Conservation (phyloP, 2,329 filamentous ascomycete genomes). For the Aspergillus fumigatiaffinis region DNA sequence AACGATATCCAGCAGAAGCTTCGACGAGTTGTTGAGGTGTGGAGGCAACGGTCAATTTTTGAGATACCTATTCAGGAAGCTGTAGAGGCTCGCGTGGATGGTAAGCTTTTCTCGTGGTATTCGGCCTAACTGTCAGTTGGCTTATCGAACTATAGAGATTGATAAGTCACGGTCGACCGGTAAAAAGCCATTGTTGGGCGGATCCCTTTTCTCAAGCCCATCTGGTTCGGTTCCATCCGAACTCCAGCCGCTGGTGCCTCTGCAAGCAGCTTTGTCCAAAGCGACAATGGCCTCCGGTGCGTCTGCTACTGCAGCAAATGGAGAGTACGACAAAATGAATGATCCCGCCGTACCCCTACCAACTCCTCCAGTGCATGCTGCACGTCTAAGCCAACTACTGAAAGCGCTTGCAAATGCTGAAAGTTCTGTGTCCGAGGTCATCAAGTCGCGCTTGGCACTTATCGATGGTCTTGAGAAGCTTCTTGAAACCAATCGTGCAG, state of each 20-base stretch:
- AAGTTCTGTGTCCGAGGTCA: slow-evolving; percentile 80
- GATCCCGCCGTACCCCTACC: slow-evolving; percentile 66
- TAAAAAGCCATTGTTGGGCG: slow-evolving; percentile 57
- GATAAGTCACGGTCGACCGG: slow-evolving; percentile 52
- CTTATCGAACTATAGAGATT: slow-evolving; percentile 42
- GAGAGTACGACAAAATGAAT: slow-evolving; percentile 80
- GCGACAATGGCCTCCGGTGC: slow-evolving; percentile 64
- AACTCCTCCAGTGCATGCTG: slow-evolving; percentile 85
- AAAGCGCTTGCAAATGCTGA: slow-evolving; percentile 86
- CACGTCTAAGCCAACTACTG: slow-evolving; percentile 81
- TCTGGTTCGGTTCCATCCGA: slow-evolving; percentile 65
- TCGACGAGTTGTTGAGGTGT: slow-evolving; percentile 86
- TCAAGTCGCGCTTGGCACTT: slow-evolving; percentile 76
- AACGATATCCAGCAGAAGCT: slow-evolving; percentile 85
- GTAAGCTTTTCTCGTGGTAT: slow-evolving; percentile 46
- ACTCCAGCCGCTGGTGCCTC: slow-evolving; percentile 68
- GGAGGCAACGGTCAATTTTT: slow-evolving; percentile 83
- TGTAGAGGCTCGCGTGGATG: slow-evolving; percentile 74
- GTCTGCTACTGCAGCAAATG: slow-evolving; percentile 65
- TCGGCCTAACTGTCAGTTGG: neutral
- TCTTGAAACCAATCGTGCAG: slow-evolving; percentile 66
- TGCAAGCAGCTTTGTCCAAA: slow-evolving; percentile 72
- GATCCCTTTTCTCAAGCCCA: slow-evolving; percentile 65
- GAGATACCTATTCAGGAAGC: slow-evolving; percentile 73
- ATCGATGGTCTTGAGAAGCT: slow-evolving; percentile 79